Evolutionary conservation across 1,284 basidiomycete genomes (phyloP), one percentile per base, ranked within the genome.

Genomic region (Ustilago trichophora): DNA sequence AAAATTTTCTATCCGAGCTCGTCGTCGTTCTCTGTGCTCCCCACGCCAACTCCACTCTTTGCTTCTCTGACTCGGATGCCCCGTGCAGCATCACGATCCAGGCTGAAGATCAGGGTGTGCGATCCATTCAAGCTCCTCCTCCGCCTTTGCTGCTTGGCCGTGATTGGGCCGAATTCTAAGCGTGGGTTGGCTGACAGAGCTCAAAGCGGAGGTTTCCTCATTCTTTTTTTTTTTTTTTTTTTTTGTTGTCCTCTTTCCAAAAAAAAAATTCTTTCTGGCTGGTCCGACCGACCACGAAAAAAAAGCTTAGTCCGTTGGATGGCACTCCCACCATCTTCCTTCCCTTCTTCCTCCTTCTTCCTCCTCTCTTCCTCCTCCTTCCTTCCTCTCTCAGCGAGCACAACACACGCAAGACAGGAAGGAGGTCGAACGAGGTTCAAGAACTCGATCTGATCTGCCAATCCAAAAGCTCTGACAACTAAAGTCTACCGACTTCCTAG

Each of bases 371-470:
- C 32, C 47, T 66, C 57, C 57, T 65, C 63, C 66, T 62, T 55
- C 59, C 67, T 66, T 66, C 56, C 57, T 69, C 53, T 69, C 58
- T 57, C 43, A 69, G 59, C 66, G 66, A 69, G 60, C 66, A 63
- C 66, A 62, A 42, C 37, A 49, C 53, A 63, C 59, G 59, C 66
- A 69, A 69, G 66, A 69, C 58, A 64, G 60, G 60, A 69, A 69
- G 66, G 66, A 69, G 56, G 65, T 68, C 65, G 58, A 62, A 62
- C 65, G 65, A 68, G 65, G 58, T 57, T 48, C 58, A 62, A 68
- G 57, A 60, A 67, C 56, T 56, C 56, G 52, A 53, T 55, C 50
- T 67, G 64, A 60, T 53, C 54, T 65, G 62, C 62, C 54, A 65
- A 65, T 64, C 49, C 60, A 64, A 60, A 63, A 53, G 42, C 38